Conservation (phyloP, 805 yeast species). For the Starmerella riodocensis region DNA sequence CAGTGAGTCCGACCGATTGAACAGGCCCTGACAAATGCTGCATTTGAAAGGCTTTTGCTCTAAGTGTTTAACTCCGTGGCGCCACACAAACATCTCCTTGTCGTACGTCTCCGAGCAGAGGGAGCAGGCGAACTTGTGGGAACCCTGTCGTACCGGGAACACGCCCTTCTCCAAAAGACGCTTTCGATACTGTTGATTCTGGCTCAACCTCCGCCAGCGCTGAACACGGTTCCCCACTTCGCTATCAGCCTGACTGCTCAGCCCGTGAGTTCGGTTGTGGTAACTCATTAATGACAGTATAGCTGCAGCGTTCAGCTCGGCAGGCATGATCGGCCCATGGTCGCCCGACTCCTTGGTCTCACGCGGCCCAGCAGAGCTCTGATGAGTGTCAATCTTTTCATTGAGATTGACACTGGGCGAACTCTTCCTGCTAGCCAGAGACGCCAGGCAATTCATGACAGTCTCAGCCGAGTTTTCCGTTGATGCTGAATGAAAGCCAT, state of each 20-base stretch:
- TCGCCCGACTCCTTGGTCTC: no score
- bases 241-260: slow-evolving; percentile 1
- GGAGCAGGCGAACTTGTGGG: slow-evolving; percentile 5
- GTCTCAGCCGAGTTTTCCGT: no score
- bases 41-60: slow-evolving; percentile 12
- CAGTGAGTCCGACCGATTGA: slow-evolving; percentile 13
- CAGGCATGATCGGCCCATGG: no score
- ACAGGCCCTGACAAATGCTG: slow-evolving; percentile 2
- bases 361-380: no score
- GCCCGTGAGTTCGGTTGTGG: no score
- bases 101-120: slow-evolving; percentile 6
- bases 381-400: no score
- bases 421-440: no score
- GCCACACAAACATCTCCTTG: slow-evolving; percentile 16
- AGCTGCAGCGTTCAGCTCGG: no score
- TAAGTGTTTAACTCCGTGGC: slow-evolving; percentile 15
- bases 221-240: neutral
- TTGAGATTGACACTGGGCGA: no score
- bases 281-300: no score
- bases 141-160: slow-evolving; percentile 1
- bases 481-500: no score
- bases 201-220: slow-evolving; percentile 8
- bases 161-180: slow-evolving; percentile 8
- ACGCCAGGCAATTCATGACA: no score
- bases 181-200: slow-evolving; percentile 9